Conservation (phyloP, 1,139 yeast genomes). For the Geotrichum klebahnii region DNA sequence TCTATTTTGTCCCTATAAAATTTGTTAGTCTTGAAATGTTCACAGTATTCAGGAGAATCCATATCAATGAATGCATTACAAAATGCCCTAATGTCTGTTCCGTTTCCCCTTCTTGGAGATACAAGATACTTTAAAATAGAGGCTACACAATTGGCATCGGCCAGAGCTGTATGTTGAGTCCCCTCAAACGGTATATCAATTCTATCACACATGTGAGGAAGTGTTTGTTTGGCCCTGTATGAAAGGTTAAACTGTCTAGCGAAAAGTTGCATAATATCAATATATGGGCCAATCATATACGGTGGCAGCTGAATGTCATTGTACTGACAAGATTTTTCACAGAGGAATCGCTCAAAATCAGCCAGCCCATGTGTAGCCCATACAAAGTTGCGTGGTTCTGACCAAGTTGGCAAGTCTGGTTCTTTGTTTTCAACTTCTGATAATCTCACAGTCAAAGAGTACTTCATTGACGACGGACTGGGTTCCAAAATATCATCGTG, state of each 20-base stretch:
- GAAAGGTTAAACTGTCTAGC: constrained; percentile 9
- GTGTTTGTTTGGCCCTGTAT: constrained; percentile 3
- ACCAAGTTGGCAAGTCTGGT: constrained; percentile 12
- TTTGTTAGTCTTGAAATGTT: constrained; percentile 4
- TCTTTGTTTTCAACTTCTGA: constrained; percentile 1
- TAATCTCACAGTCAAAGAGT: not conserved
- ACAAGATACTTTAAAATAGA: constrained; percentile 3
- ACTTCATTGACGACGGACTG: constrained; percentile 11
- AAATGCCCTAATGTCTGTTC: not conserved
- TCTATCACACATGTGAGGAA: constrained; percentile 6
- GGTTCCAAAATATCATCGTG: constrained; percentile 22
- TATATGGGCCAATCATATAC: constrained; percentile 27
- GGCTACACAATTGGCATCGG: constrained; percentile 16
- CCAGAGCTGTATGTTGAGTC: constrained; percentile 14
- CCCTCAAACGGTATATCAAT: constrained; percentile 8
- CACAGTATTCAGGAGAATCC: constrained; percentile 15
- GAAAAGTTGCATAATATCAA: constrained; percentile 26
- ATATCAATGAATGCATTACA: constrained; percentile 20
- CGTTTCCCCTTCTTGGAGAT: not conserved
- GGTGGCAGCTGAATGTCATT: constrained; percentile 23
- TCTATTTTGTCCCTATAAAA: constrained; percentile 2
- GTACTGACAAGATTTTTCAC: constrained; percentile 23
- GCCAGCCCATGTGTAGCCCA: constrained; percentile 31
- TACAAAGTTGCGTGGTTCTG: constrained; percentile 25
- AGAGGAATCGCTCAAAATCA: constrained; percentile 29